Base-by-base conservation (phyloP, 2,329 filamentous ascomycete genomes). In the Dactylellina haptotyla region DNA sequence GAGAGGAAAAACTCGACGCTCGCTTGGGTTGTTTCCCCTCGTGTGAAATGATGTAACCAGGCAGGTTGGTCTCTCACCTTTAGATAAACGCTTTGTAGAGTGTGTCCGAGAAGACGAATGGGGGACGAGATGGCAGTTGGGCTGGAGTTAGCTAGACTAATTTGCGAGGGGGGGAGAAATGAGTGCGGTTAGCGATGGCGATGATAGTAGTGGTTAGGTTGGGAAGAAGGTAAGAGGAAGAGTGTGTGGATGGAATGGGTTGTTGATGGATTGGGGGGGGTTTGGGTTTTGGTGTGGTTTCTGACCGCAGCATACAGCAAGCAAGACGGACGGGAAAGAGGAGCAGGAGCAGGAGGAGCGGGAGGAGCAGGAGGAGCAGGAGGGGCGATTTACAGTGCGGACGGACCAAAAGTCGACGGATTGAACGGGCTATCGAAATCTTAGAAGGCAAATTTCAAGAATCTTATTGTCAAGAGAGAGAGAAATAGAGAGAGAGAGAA, bases 31-130 rank as follows among this genome's bases (percentile, higher is more conserved):
- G 26, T 57, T 57, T 59, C 53, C 59, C 48, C 48, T 72, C 53
- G 67, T 59, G 61, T 46, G 56, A 65, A 65, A 72, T 72, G 67
- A 72, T 72, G 67, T 72, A 72, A 72, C 67, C 67, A 46, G 61
- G 54, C 67, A 72, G 67, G 16, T 64, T 25, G 26, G 12, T 51
- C 14, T 72, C 58, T 64, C 57, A 58, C 53, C 51, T 72, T 65
- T 48, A 39, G 45, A 56, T 34, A 4, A 51, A 57, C 46, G 56
- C 18, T 56, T 50, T 51, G 56, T 51, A 53, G 41, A 54, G 30
- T 45, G 34, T 14, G 30, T 45, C 50, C 32, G 50, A 41, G 26
- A 12, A 53, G 58, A 72, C 37, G 67, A 56, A 53, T 20, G 18
- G 23, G 34, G 43, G 50, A 32, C 43, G 57, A 53, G 51, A 46